These are phyloP conservation scores for Butyriboletus appendiculatus DNA, from an alignment of 1,284 basidiomycete species.

Conservation along the genomic window DNA sequence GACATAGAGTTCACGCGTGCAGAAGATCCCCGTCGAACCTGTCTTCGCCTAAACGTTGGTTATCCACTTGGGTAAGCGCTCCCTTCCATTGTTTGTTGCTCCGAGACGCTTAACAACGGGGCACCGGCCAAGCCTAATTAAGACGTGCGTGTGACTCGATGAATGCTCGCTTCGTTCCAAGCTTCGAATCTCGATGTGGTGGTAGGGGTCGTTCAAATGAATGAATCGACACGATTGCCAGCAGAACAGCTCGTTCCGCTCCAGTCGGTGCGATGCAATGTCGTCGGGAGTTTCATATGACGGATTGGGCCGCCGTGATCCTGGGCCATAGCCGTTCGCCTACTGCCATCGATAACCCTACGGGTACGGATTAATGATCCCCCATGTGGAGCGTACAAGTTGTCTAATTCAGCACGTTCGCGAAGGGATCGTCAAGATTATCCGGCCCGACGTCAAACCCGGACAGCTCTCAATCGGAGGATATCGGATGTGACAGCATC, in stretches of 20 bases:
- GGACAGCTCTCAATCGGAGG: slow-evolving; percentile 21
- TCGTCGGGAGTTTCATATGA: slow-evolving; percentile 7
- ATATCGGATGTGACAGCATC: slow-evolving; percentile 32
- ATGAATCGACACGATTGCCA: slow-evolving; percentile 21
- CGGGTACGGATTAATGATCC: slow-evolving; percentile 28
- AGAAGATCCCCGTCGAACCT: slow-evolving; percentile 31
- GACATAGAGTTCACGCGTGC: neutral
- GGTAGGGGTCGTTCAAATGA: slow-evolving; percentile 19
- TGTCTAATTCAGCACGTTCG: slow-evolving; percentile 17
- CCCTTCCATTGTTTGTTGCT: slow-evolving; percentile 20
- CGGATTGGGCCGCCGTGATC: slow-evolving; percentile 19
- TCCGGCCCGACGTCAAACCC: slow-evolving; percentile 30
- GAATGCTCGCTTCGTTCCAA: slow-evolving; percentile 22
- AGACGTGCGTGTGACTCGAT: slow-evolving; percentile 1
- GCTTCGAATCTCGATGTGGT: slow-evolving; percentile 24
- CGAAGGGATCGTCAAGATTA: slow-evolving; percentile 38
- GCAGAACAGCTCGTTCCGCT: slow-evolving; percentile 21
- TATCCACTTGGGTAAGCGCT: slow-evolving; percentile 23
- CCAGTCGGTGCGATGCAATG: slow-evolving; percentile 26
- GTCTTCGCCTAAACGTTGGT: no score
- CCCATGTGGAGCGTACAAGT: slow-evolving; percentile 12
- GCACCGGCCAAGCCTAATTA: slow-evolving; percentile 17
- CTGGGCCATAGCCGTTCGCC: slow-evolving; percentile 15
- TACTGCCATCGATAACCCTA: slow-evolving; percentile 28
- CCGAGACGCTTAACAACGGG: slow-evolving; percentile 27